Evolutionary conservation across 495 filamentous ascomycete genomes (phyloP).

Genomic region (Ramalina intermedia): DNA sequence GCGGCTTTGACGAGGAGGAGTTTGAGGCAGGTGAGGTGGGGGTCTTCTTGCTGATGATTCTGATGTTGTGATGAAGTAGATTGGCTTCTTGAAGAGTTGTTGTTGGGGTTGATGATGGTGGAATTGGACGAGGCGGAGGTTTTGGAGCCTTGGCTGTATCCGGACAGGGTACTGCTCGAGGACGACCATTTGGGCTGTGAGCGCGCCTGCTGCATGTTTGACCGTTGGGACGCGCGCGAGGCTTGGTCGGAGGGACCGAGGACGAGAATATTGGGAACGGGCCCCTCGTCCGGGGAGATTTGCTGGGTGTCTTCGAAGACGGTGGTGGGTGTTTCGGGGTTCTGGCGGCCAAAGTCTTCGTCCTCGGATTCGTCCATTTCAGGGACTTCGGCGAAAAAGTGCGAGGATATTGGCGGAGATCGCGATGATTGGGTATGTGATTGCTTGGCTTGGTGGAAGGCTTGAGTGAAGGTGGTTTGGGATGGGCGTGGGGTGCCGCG

Average conservation of each 20-base stretch:
- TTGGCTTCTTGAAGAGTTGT: background rate
- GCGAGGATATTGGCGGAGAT: conserved; percentile 4
- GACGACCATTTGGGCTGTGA: conserved; percentile 52
- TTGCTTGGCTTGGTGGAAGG: conserved; percentile 32
- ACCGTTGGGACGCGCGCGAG: conserved; percentile 10
- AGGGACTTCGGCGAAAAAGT: conserved; percentile 5
- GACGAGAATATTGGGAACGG: conserved; percentile 71
- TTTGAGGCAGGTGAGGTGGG: conserved; percentile 58
- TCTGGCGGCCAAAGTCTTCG: conserved; percentile 23
- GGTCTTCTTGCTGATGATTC: conserved; percentile 41
- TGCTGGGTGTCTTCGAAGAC: conserved; percentile 77
- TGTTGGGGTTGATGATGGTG: conserved; percentile 6
- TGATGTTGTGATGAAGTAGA: too few species aligned
- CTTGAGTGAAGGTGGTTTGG: conserved; percentile 54
- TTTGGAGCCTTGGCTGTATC: conserved; percentile 42
- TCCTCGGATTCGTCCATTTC: conserved; percentile 16
- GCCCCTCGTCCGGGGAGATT: conserved; percentile 61
- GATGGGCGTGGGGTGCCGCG: conserved; percentile 73
- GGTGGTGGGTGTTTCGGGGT: conserved; percentile 81
- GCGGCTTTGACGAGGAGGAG: conserved; percentile 68
- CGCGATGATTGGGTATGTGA: conserved; percentile 16
- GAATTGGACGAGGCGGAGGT: conserved; percentile 8
- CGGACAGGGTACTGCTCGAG: conserved; percentile 54
- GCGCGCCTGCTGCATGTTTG: conserved; percentile 13
- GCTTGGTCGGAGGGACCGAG: conserved; percentile 47